Evolutionary conservation across 1,139 yeast species (phyloP), one percentile per base, ranked within the genome.

Genomic region (Suhomyces panamericanus): DNA sequence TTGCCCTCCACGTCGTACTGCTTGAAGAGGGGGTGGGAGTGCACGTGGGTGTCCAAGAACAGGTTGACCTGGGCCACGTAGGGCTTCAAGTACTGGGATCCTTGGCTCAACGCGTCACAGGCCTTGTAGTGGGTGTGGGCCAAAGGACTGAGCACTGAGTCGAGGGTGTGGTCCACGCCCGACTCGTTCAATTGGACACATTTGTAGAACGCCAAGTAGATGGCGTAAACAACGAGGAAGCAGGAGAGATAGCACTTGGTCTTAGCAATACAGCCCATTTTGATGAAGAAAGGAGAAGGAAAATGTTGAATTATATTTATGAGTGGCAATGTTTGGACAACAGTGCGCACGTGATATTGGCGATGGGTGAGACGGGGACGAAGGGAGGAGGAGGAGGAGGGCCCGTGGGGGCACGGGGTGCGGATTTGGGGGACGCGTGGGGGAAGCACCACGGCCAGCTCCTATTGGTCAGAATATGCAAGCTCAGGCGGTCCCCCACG

Each of bases 131-230:
- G 75, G 49, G 62, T 59, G 49, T 65, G 64, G 43, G 65, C 53
- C 49, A 72, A 65, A 42, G 79, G 78, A 52, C 72, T 77, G 53
- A 70, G 58, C 41, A 69, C 62, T 11, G 29, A 10, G n/a, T 20
- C 24, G 35, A 26, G 13, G 16, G 50, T 41, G 42, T 63, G 57
- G 47, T 59, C 59, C 29, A 58, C 62, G 47, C 60, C 64, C 45
- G 67, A 53, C 52, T 67, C 67, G 44, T 64, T 56, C 51, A 70
- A 65, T 35, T 62, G 54, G 41, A 63, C 67, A 59, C 79, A 74
- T 56, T 73, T 73, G 62, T 69, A 73, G 36, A 64, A 57, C 54
- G 62, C 62, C 54, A 74, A 70, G 59, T 74, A 74, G 28, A 66
- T 49, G 34, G 67, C 54, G 58, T 74, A 74, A 41, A 70, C 51